Evolutionary conservation across 2,329 filamentous ascomycete species (phyloP), one percentile per base, ranked within the genome.

Genomic region (Chalara sp.): DNA sequence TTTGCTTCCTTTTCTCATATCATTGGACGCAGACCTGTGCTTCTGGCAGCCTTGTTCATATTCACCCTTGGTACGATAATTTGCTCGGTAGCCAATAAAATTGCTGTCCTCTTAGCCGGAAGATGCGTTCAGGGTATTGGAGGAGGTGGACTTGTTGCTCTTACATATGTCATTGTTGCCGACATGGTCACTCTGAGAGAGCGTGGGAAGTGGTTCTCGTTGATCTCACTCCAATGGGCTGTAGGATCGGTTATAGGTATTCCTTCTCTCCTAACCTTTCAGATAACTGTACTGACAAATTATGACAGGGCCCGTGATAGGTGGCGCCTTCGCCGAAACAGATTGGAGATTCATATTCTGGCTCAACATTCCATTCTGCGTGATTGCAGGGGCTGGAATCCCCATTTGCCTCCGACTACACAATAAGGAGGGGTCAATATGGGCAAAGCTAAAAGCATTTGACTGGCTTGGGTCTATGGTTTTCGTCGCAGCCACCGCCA

Each of bases 381-480:
- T 52, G 1, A 48, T 61, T 42, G 52, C 53, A 33, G 46, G 39
- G 13, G 44, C 56, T 11, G 49, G 52, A 6, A 58, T 63, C 45
- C 60, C 58, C 3, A 51, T 63, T 7, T 63, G 53, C 44, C 48
- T 63, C 7, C 48, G 47, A 21, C 46, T 62, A 13, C 54, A 53
- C 43, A 39, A 42, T 2, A 58, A 55, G 42, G 49, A 59, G 46
- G 60, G 59, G 5, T 59, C 53, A 6, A 48, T 58, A 5, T 52
- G 35, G 47, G 47, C 37, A 29, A 58, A 56, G 35, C 46, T 63
- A 6, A 53, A 55, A 33, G 44, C 48, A 1, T 59, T 87, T 29
- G 83, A 88, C 62, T 87, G 78, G 73, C 50, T 79, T 33, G 84
- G 85, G 2, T 75, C 76, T 4, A 57, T 76, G 1, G 61, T 88